phyloP scores from a whole-genome alignment of 257 asterid genomes.

The Salvia hispanica region DNA sequence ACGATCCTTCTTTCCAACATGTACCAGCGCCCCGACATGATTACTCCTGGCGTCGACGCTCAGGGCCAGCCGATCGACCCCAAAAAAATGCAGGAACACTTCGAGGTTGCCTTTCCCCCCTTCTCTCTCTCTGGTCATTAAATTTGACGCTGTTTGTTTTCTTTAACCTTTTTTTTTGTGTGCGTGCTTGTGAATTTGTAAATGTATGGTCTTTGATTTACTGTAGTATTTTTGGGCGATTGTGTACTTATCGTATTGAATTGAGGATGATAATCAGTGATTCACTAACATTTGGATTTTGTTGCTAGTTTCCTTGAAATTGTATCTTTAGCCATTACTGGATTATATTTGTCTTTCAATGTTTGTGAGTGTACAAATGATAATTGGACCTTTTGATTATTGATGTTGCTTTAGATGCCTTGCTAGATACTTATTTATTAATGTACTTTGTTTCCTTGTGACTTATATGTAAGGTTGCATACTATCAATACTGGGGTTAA shows the following conservation, averaged over 20 bases:
- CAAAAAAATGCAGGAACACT: constrained; percentile 74
- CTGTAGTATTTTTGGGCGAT: background rate
- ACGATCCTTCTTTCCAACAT: constrained; percentile 82
- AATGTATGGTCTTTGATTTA: background rate
- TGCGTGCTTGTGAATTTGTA: no score
- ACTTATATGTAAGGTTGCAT: background rate
- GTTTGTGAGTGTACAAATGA: background rate
- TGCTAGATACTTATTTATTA: background rate
- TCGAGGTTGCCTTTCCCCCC: constrained; percentile 53
- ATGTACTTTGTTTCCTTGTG: background rate
- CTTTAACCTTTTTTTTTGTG: background rate
- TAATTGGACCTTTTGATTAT: background rate
- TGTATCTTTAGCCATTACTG: background rate
- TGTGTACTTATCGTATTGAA: background rate
- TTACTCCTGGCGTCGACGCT: constrained; percentile 95
- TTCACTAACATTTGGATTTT: background rate
- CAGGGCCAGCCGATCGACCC: constrained; percentile 88
- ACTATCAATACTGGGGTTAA: no score
- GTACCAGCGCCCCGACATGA: constrained; percentile 95
- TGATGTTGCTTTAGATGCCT: background rate
- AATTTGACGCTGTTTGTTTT: no score
- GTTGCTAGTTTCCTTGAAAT: background rate
- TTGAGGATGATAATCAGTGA: background rate
- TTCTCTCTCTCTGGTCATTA: background rate
- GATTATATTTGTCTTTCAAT: background rate